Evolutionary conservation across 1,284 basidiomycete species (phyloP).

Genomic region (Austroboletus novae-zelandiae): DNA sequence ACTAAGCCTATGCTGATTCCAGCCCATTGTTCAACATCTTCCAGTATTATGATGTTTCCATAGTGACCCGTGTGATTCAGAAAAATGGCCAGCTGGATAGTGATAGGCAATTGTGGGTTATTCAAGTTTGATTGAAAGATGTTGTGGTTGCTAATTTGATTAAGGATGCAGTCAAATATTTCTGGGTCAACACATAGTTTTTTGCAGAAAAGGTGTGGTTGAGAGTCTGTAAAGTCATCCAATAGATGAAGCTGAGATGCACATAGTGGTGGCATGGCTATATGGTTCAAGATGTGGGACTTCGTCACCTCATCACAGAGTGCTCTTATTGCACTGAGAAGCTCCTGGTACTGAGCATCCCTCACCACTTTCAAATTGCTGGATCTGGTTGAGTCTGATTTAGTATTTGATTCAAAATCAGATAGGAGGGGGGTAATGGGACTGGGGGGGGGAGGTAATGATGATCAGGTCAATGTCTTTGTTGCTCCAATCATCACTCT

Average conservation of each 20-base stretch:
- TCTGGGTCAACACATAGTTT: neutral
- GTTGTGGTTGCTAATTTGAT: neutral
- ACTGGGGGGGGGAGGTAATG: neutral
- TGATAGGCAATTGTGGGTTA: constrained; percentile 22
- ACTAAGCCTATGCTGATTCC: constrained; percentile 30
- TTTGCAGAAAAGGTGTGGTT: neutral
- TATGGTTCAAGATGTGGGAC: neutral
- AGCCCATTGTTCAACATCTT: constrained; percentile 35
- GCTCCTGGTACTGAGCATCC: neutral
- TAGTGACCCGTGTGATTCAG: constrained; percentile 32
- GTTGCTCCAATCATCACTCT: no score
- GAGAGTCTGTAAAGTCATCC: neutral
- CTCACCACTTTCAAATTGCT: neutral
- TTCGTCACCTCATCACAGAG: neutral
- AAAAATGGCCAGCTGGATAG: constrained; percentile 33
- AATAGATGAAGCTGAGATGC: neutral
- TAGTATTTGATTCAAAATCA: neutral
- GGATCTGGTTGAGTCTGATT: neutral
- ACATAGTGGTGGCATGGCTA: neutral
- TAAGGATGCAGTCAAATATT: constrained; percentile 1
- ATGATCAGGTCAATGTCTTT: no score
- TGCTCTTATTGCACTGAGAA: neutral
- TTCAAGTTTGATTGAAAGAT: no score
- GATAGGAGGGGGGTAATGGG: constrained; percentile 7
- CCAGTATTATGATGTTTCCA: constrained; percentile 33